These are phyloP conservation scores for Amphicarpaea edgeworthii DNA, from an alignment of 306 rosid genomes.

Conservation along the genomic window DNA sequence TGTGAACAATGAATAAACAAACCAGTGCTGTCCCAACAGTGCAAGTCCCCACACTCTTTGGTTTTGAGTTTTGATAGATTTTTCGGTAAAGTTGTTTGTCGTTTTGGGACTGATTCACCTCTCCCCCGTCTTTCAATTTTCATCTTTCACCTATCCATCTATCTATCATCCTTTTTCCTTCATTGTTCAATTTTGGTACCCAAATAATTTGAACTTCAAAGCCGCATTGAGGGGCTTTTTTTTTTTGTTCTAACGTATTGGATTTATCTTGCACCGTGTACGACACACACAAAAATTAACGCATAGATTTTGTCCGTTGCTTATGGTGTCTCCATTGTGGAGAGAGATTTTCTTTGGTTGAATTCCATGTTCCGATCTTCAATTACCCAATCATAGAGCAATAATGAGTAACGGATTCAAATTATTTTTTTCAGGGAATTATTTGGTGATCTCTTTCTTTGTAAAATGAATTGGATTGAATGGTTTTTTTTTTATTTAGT, in stretches of 20 bases:
- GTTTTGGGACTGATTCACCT: conserved; percentile 41
- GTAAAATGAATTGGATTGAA: too few relatives aligned
- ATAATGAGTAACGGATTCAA: conserved; percentile 25
- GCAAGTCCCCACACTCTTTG: conserved; percentile 31
- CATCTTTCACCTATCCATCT: conserved; percentile 20
- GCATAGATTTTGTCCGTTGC: conserved; percentile 34
- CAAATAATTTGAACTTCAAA: conserved; percentile 37
- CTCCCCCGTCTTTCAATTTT: conserved; percentile 30
- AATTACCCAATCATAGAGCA: conserved; percentile 39
- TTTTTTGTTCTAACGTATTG: conserved; percentile 15
- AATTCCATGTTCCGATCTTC: conserved; percentile 34
- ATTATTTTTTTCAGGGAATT: too few relatives aligned
- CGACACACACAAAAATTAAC: neutral
- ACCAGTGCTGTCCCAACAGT: conserved; percentile 41
- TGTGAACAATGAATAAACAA: too few relatives aligned
- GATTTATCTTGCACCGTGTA: conserved; percentile 21
- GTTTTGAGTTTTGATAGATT: conserved; percentile 42
- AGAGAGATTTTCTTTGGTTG: neutral
- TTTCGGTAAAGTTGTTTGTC: conserved; percentile 63
- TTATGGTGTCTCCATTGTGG: conserved; percentile 42
- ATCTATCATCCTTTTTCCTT: neutral
- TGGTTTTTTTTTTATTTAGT: too few relatives aligned
- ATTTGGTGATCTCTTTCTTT: neutral
- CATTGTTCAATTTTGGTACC: conserved; percentile 7
- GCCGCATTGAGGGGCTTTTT: conserved; percentile 8